Evolutionary conservation across 129 eudicot species (phyloP).

Genomic region (Arctium lappa): DNA sequence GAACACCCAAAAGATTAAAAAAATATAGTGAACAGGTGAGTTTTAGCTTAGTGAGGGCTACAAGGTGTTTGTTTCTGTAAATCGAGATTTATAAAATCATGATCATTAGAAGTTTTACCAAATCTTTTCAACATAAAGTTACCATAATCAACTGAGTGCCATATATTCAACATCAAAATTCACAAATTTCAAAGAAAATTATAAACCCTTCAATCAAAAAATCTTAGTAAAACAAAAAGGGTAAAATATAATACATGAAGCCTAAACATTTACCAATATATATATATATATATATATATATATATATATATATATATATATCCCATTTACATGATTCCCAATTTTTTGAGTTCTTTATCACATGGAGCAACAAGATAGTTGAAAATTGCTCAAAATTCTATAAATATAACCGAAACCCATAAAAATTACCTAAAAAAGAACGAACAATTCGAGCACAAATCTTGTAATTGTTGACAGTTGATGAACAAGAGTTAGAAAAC

Average conservation of each 20-base stretch:
- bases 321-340: slow-evolving; percentile 17
- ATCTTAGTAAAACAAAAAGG: not conserved
- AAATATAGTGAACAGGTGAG: not conserved
- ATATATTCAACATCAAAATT: too few relatives aligned
- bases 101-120: not conserved
- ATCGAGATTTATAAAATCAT: not conserved
- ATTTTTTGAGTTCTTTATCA: slow-evolving; percentile 1
- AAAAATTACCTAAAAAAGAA: not conserved
- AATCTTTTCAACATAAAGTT: not conserved
- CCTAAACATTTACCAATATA: slow-evolving; percentile 17
- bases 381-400: not conserved
- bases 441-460: not conserved
- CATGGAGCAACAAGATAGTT: too few relatives aligned
- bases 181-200: not conserved
- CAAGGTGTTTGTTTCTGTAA: slow-evolving; percentile 17
- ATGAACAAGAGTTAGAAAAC: not conserved
- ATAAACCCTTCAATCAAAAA: slow-evolving; percentile 9
- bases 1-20: slow-evolving; percentile 29
- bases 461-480: too few relatives aligned
- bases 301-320: not conserved
- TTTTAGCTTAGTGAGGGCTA: slow-evolving; percentile 1
- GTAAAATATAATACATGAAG: not conserved
- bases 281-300: not conserved
- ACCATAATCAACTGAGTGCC: too few relatives aligned
- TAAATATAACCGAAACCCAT: not conserved